phyloP scores from a whole-genome alignment of 441 rosid genomes.

The Hura crepitans region DNA sequence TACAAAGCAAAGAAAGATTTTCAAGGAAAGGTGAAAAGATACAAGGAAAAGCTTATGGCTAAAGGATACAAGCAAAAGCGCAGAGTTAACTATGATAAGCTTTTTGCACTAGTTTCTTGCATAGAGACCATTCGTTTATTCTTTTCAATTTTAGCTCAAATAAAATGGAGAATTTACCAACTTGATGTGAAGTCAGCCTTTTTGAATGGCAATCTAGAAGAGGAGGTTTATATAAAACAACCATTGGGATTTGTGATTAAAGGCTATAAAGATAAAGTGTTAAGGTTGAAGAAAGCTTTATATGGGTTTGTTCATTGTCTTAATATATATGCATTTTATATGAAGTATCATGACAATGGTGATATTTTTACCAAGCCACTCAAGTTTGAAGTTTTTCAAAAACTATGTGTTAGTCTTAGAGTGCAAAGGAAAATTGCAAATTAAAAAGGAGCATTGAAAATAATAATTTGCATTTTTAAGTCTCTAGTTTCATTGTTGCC shows the following conservation, averaged over 20 bases:
- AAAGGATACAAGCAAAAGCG: not conserved
- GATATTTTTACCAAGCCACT: too few species aligned
- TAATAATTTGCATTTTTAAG: too few species aligned
- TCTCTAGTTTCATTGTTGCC: too few species aligned
- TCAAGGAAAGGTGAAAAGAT: not conserved
- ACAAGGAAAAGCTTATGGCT: not conserved
- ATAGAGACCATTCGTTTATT: not conserved
- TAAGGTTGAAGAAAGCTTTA: not conserved
- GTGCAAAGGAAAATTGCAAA: too few species aligned
- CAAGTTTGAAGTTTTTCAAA: too few species aligned
- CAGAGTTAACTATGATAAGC: not conserved
- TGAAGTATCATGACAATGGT: too few species aligned
- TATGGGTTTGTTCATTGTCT: too few species aligned
- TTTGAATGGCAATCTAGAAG: not conserved
- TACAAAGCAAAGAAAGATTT: conserved; percentile 7
- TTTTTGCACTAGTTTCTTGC: not conserved
- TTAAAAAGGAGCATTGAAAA: too few species aligned
- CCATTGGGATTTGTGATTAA: fast-evolving
- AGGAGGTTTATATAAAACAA: not conserved
- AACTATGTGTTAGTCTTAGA: too few species aligned
- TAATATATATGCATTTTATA: too few species aligned
- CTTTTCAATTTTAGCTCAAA: not conserved
- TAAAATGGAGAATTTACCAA: not conserved
- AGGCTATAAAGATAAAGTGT: not conserved
- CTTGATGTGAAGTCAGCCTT: not conserved